phyloP scores from a whole-genome alignment of 176 grass and related monocot genomes.

The Luzula sylvatica region DNA sequence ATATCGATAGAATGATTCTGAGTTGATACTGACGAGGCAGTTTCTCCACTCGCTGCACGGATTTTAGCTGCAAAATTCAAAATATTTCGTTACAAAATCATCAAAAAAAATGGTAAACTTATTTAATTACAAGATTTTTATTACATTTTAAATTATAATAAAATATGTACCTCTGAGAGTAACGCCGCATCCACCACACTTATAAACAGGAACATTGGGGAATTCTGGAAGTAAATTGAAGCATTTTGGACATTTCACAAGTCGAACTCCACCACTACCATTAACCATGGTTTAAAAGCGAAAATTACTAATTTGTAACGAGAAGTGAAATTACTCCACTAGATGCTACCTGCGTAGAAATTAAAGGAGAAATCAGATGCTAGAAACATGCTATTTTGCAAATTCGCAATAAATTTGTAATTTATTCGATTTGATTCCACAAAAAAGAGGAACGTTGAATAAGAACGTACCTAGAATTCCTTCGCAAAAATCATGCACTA shows the following conservation, averaged over 20 bases:
- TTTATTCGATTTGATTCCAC: too few relatives aligned
- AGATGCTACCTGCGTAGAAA: neutral
- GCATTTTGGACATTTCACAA: constrained; percentile 87
- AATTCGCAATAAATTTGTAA: too few relatives aligned
- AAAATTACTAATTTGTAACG: neutral
- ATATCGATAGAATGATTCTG: constrained; percentile 16
- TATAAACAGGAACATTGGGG: constrained; percentile 41
- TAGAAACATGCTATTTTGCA: too few relatives aligned
- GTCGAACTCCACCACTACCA: constrained; percentile 24
- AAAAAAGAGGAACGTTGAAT: too few relatives aligned
- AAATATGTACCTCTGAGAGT: constrained; percentile 65
- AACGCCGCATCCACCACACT: constrained; percentile 52
- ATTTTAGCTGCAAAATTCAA: constrained; percentile 49
- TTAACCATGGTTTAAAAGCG: constrained; percentile 32
- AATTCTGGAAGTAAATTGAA: constrained; percentile 51
- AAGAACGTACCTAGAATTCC: too few relatives aligned
- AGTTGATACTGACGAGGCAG: constrained; percentile 23
- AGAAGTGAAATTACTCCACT: neutral
- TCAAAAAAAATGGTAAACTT: neutral
- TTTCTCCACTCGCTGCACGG: constrained; percentile 15
- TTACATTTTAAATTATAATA: neutral
- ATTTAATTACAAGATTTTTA: neutral
- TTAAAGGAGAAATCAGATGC: too few relatives aligned
- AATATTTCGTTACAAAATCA: constrained; percentile 13
- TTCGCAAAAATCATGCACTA: neutral